These are phyloP conservation scores for Boechera stricta DNA, from an alignment of 345 rosid genomes.

Conservation along the genomic window DNA sequence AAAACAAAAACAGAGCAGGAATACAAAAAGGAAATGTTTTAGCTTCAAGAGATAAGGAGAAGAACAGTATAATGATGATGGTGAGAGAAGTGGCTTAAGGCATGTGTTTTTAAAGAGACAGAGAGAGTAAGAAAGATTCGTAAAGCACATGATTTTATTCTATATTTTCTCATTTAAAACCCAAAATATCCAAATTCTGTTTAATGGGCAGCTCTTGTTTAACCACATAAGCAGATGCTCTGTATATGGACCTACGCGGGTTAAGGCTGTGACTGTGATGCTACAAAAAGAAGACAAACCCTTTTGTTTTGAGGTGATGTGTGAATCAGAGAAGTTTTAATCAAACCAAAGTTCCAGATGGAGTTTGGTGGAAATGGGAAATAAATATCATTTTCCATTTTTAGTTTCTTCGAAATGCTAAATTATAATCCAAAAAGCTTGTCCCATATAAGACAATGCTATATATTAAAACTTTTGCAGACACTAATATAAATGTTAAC, in stretches of 20 bases:
- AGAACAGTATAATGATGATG: constrained; percentile 25
- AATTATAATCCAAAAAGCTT: background rate
- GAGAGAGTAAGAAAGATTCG: constrained; percentile 42
- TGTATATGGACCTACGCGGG: constrained; percentile 46
- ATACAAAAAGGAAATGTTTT: background rate
- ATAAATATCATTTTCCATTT: background rate
- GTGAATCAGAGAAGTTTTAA: constrained; percentile 5
- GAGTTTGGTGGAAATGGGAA: constrained; percentile 21
- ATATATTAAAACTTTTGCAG: background rate
- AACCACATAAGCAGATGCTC: constrained; percentile 45
- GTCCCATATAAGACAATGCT: background rate
- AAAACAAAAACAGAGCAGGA: constrained; percentile 7
- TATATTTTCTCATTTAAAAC: constrained; percentile 27
- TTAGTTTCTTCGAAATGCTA: constrained; percentile 4
- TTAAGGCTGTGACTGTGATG: constrained; percentile 36
- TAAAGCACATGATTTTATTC: constrained; percentile 46
- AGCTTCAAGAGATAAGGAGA: constrained; percentile 20
- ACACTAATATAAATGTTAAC: background rate
- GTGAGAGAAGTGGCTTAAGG: constrained; percentile 21
- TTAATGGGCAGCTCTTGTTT: constrained; percentile 37
- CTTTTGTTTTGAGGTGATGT: constrained; percentile 19
- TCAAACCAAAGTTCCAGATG: background rate
- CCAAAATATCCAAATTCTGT: constrained; percentile 13
- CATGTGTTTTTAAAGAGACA: constrained; percentile 29
- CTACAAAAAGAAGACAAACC: constrained; percentile 29